Conservation (phyloP, 2,329 filamentous ascomycete species). For the Phialophora chinensis region DNA sequence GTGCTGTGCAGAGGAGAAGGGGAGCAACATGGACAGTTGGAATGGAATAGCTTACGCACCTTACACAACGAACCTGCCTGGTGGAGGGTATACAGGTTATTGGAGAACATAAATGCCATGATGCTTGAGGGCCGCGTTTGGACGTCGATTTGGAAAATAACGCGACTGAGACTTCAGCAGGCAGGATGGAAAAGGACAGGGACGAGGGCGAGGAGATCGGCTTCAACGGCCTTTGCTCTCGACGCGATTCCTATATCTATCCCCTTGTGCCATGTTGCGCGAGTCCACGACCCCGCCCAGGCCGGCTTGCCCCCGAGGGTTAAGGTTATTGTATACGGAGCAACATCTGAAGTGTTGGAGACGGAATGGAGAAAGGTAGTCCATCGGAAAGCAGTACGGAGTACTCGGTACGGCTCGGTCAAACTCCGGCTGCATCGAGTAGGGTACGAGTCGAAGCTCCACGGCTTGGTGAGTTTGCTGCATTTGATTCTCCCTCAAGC, state of each 20-base stretch:
- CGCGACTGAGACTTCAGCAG: background rate
- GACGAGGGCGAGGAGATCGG: too few species aligned
- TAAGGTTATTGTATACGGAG: background rate
- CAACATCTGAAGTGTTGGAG: background rate
- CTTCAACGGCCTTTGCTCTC: background rate
- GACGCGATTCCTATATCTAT: background rate
- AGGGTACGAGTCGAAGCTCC: background rate
- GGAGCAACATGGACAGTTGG: background rate
- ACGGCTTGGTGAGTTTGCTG: background rate
- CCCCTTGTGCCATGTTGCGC: background rate
- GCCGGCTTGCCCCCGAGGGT: background rate
- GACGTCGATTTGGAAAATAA: background rate
- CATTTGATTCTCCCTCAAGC: background rate
- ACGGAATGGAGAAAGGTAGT: background rate
- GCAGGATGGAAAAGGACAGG: background rate
- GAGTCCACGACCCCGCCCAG: background rate
- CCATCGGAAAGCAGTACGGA: background rate
- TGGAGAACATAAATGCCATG: constrained; percentile 18
- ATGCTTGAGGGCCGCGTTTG: background rate
- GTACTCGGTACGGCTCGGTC: background rate
- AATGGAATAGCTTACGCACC: constrained; percentile 7
- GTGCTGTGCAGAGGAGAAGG: background rate
- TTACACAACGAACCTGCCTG: constrained; percentile 18
- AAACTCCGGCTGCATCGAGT: background rate
- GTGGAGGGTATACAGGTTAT: constrained; percentile 18